Evolutionary conservation across 2,329 filamentous ascomycete species (phyloP).

Genomic region (Claviceps africana): DNA sequence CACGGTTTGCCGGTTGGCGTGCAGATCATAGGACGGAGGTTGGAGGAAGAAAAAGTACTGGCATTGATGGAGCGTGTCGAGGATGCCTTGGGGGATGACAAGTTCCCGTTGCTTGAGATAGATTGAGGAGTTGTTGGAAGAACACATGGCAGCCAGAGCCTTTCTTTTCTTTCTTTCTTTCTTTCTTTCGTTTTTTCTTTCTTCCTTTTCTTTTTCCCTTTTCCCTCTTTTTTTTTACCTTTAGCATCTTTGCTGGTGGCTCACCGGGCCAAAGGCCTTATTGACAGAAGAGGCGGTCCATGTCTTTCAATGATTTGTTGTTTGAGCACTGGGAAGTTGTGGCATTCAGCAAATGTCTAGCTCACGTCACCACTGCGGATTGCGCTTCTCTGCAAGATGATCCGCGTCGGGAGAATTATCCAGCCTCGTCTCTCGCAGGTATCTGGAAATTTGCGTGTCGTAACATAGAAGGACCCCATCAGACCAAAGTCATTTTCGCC

Average conservation of each 20-base stretch:
- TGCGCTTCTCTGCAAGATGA: no score
- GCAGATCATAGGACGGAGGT: constrained; percentile 63
- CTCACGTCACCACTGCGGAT: no score
- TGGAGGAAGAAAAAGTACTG: constrained; percentile 82
- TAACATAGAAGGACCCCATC: no score
- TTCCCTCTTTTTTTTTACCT: background rate
- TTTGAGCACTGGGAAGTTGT: no score
- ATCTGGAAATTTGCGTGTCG: no score
- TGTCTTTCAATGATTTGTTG: no score
- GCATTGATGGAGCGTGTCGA: constrained; percentile 69
- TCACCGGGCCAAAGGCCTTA: no score
- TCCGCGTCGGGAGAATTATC: no score
- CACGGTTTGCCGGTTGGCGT: constrained; percentile 76
- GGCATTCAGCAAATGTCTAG: no score
- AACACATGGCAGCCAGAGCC: background rate
- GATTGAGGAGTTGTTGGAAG: constrained; percentile 18
- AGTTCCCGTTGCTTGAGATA: constrained; percentile 36
- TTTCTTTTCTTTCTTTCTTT: background rate
- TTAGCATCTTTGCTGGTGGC: background rate
- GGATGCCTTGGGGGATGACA: constrained; percentile 49
- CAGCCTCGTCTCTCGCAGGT: no score
- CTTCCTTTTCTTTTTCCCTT: background rate
- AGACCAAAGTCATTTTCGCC: background rate
- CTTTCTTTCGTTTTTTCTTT: background rate
- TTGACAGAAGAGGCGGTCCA: no score